phyloP scores from a whole-genome alignment of 2,329 filamentous ascomycete genomes.

The Cladosporium austrohemisphaericum region DNA sequence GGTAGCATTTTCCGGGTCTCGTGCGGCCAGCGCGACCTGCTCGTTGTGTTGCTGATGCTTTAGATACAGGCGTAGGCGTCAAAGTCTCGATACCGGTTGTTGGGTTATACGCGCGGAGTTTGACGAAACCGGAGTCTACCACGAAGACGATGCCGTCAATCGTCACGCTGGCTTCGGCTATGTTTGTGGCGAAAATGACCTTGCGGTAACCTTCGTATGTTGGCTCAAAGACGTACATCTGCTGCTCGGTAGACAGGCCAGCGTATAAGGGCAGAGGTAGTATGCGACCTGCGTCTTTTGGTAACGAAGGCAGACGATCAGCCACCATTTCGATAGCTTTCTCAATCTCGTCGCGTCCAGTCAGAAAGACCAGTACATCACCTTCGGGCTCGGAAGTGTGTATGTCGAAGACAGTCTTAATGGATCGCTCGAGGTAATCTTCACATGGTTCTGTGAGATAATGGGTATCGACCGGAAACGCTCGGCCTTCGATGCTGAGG shows the following conservation, averaged over 20 bases:
- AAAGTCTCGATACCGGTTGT: conserved; percentile 82
- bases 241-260: conserved; percentile 82
- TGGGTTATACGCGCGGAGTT: conserved; percentile 81
- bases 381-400: conserved; percentile 76
- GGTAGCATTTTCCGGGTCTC: conserved; percentile 86
- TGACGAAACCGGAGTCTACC: conserved; percentile 86
- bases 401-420: conserved; percentile 83
- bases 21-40: conserved; percentile 88
- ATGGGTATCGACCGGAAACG: conserved; percentile 82
- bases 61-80: conserved; percentile 76
- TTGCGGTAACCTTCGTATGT: conserved; percentile 79
- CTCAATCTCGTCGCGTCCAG: conserved; percentile 91
- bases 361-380: conserved; percentile 87
- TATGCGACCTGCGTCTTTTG: conserved; percentile 56
- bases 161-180: conserved; percentile 92
- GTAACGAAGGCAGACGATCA: conserved; percentile 64
- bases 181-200: conserved; percentile 90
- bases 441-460: conserved; percentile 75
- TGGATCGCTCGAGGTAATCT: conserved; percentile 79
- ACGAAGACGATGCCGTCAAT: conserved; percentile 91
- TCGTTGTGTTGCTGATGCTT: conserved; percentile 87
- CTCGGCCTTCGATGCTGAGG: conserved; percentile 80
- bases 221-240: conserved; percentile 91
- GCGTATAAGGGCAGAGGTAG: conserved; percentile 80
- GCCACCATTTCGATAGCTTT: conserved; percentile 72